Evolutionary conservation across 441 rosid species (phyloP), one percentile per base, ranked within the genome.

Genomic region (Capsella rubella): DNA sequence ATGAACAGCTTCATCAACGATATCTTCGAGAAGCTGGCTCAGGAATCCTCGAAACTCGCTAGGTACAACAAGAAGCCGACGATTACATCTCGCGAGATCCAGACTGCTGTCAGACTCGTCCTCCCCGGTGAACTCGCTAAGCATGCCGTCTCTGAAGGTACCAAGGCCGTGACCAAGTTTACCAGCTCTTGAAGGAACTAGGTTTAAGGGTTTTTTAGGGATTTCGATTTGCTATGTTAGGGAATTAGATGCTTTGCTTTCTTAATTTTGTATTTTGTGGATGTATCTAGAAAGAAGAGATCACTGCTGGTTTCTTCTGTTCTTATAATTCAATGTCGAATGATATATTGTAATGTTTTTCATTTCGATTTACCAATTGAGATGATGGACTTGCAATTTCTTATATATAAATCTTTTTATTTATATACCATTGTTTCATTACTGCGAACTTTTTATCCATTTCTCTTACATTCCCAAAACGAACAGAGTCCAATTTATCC

Each of bases 31-130:
- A 82, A 82, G 56, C 80, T 79, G 9, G 80, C 85, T 52, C 80
- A 77, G 56, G 85, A 82, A 11, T 9, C 82, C n/a, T 77, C 85
- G 0, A 78, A 71, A 25, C 83, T 82, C 5, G 83, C 85, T 1
- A 71, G 85, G 69, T 82, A 80, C 78, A 80, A 82, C 74, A 82
- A 82, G 80, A 82, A 82, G 69, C 85, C 84, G 4, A 82, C 84
- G 1, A 82, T 82, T 14, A 82, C 86, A 1, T 80, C 86, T n/a
- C 50, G 86, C 69, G 86, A 82, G 77, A 82, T 82, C 46, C 86
- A 82, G 79, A 82, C 86, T 0, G 86, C 84, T 0, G 86, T 83
- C 2, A 66, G 86, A 10, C 83, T 83, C 3, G 86, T 83, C 1
- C 77, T 83, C 8, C 86, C 84, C 0, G 86, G 82, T 2, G 86